Evolutionary conservation across 768 basidiomycete genomes (phyloP), one percentile per base, ranked within the genome.

Genomic region (Mycena galopus): DNA sequence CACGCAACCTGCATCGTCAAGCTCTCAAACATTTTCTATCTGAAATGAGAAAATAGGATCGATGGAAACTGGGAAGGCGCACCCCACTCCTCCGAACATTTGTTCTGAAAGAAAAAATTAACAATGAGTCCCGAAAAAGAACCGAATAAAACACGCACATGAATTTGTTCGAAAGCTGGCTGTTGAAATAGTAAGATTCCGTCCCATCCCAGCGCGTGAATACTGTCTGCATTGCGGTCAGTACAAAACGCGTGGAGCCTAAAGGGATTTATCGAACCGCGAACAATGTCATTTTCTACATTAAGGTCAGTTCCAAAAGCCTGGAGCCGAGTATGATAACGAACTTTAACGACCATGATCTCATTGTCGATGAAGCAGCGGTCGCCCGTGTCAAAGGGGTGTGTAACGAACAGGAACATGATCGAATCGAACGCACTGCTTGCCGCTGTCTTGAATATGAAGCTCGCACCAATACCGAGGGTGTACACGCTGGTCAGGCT

Each of bases 151-250:
- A 64, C 56, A 42, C 89, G 47, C 77, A 91, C 91, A 95, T 93
- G 81, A 94, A 94, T 76, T 92, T 92, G 57, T 79, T 87, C 79
- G 92, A 92, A 16, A 94, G 85, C 73, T 91, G 91, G 73, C 92
- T 93, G 82, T 94, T 94, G 82, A 91, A 94, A 78, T 94, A 94
- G 76, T 94, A 94, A 4, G 92, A 91, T 77, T 94, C 91, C 2
- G 92, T 92, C 23, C 93, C 93, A 76, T 95, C 94, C 19, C 86
- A 78, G 35, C 94, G 91, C 37, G 88, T 80, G 76, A 95, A 95
- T 21, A 91, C 86, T 4, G 94, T 95, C 85, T 91, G 64, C 9
- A 21, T 14, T 10, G 1, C 10, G 37, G 33, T 67, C 30, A 73
- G 39, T 25, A 14, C 21, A 37, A 17, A n/a, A 29, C 42, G 33